Base-by-base conservation (phyloP, 2,329 filamentous ascomycete species). In the Stachybotrys elegans region DNA sequence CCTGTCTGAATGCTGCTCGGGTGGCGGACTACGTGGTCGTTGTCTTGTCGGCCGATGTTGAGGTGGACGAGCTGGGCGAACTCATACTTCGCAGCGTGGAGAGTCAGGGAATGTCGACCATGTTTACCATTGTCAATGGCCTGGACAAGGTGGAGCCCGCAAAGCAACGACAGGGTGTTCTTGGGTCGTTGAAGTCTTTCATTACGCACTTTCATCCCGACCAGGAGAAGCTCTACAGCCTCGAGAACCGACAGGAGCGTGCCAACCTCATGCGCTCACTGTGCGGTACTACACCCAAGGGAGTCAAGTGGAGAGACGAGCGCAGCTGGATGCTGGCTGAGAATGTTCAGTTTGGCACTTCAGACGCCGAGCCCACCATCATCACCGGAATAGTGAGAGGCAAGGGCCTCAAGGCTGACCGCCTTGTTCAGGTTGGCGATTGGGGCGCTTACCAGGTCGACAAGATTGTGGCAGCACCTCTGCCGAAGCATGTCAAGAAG, bases 301-400 rank as follows among this genome's bases (percentile, higher is more conserved):
- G 93, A 1, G 80, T 98, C n/a, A 75, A 84, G 50, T 98, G 93
- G 93, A 81, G 93, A 55, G 93, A 98, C 42, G 89, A 95, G 52
- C 79, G 93, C 54, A 95, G 90, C 56, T 98, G 93, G 88, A 88
- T 98, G 84, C 70, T 95, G 45, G 81, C 92, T 5, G 93, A 98
- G 52, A 79, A 91, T 22, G 73, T 95, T 43, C 69, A 79, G 53
- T 95, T 90, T 76, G 76, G 80, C 11, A 73, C 79, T 22, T 72
- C 68, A 5, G 74, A 75, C 11, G 71, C 75, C 1, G 75, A 78
- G n/a, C 71, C 82, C 34, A 86, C 88, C 8, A 70, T 91, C 7
- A 61, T 98, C 34, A 94, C 88, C 0, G 93, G 93, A 53, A 80
- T 93, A 4, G 82, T 97, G 22, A 79, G 93, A 58, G 93, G 93